phyloP scores from a whole-genome alignment of 176 grass and related monocot species.

The Dendrocalamus sinicus region DNA sequence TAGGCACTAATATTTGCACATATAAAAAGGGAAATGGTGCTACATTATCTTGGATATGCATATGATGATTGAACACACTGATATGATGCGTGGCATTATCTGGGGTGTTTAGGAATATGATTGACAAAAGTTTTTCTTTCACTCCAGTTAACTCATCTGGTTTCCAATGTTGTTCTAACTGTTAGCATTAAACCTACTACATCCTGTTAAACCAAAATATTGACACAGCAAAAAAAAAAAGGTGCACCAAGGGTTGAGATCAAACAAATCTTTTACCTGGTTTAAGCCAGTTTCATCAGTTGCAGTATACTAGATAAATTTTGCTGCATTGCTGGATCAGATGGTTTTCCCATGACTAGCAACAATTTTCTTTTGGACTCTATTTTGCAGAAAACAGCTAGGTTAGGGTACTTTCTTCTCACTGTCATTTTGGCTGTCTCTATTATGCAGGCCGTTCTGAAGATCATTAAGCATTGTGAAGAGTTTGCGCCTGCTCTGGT shows the following conservation, averaged over 20 bases:
- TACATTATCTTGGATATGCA: not conserved
- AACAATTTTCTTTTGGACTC: not conserved
- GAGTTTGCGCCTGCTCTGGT: slow-evolving; percentile 95
- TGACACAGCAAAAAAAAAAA: not conserved
- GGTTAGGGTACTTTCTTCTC: not conserved
- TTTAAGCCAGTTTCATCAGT: slow-evolving; percentile 14
- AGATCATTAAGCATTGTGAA: slow-evolving; percentile 97
- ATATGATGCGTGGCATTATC: not conserved
- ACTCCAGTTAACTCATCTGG: not conserved
- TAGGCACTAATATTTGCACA: not conserved
- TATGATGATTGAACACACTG: not conserved
- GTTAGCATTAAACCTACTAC: not conserved
- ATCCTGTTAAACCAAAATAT: not conserved
- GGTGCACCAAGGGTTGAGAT: not conserved
- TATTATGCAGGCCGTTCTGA: slow-evolving; percentile 68
- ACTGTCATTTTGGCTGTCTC: slow-evolving; percentile 19
- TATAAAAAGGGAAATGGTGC: slow-evolving; percentile 1
- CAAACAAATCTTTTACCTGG: not conserved
- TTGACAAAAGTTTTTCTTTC: not conserved
- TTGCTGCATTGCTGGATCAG: not conserved
- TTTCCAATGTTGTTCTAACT: not conserved
- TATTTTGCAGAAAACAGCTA: not conserved
- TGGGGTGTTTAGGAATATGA: not conserved
- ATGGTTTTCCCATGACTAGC: not conserved
- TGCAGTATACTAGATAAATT: not conserved